Base-by-base conservation (phyloP, 768 basidiomycete genomes). In the Russula abietina region DNA sequence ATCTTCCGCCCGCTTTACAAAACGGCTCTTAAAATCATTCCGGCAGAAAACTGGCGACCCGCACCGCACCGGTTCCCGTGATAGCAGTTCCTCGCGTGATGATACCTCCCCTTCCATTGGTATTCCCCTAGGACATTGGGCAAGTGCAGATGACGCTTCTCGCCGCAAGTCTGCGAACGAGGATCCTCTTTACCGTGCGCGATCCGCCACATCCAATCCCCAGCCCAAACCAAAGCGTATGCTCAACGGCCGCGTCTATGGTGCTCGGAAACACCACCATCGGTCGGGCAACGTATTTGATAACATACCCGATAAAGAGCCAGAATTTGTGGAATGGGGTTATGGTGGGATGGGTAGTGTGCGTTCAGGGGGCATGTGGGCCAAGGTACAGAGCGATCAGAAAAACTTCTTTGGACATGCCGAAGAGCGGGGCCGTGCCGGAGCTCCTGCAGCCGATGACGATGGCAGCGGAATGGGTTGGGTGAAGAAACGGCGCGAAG, bases 321-420 rank as follows among this genome's bases (percentile, higher is more conserved):
- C 87, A 48, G 87, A 86, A 69, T 94, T 94, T 68, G 89, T 92
- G 17, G 91, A 94, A 72, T 94, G 91, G 91, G 91, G 91, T 0
- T 88, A 87, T 59, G 88, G 88, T 33, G 88, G 88, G 4, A 86
- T 91, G 86, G 91, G 91, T 19, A 81, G 80, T 39, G 78, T 79
- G 14, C 22, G 17, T 11, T 11, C 55, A 26, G 58, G 64, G 22
- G 59, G 66, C n/a, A 67, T 55, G 33, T 68, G 68, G 68, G 8
- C 48, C 64, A 71, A 33, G 67, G 60, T 39, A 65, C 66, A 67
- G 38, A 62, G 66, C 43, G 33, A 59, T 19, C 61, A 22, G 67
- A 75, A 56, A 39, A 26, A 55, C 26, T 59, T 62, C 57, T 38
- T 59, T 26, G 66, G 64, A 57, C 38, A 57, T 30, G 24, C 17